phyloP scores from a whole-genome alignment of 2,329 filamentous ascomycete genomes.

The Shiraia sp. region DNA sequence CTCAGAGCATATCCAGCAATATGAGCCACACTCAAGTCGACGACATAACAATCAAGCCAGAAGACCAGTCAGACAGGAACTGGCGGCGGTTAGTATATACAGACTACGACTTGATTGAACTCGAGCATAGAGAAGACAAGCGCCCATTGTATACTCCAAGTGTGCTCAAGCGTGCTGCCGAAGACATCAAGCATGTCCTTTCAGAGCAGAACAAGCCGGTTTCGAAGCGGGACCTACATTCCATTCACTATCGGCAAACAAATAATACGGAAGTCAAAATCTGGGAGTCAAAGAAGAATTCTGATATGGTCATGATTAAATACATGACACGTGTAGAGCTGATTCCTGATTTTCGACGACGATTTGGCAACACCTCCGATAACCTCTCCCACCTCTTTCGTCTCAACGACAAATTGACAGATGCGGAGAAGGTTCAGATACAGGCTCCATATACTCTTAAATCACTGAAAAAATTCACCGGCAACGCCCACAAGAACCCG shows the following conservation, averaged over 20 bases:
- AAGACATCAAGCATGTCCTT: background rate
- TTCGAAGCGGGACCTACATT: background rate
- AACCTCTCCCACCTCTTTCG: background rate
- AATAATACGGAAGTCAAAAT: background rate
- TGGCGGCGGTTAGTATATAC: too few relatives aligned
- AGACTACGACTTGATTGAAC: background rate
- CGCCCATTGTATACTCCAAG: constrained; percentile 3
- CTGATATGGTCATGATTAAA: background rate
- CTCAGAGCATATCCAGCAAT: too few relatives aligned
- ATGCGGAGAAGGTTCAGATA: background rate
- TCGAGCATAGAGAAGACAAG: background rate
- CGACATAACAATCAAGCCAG: too few relatives aligned
- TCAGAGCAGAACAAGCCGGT: background rate
- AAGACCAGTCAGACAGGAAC: too few relatives aligned
- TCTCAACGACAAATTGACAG: constrained; percentile 1
- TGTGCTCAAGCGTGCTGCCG: constrained; percentile 2
- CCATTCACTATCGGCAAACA: background rate
- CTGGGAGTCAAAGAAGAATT: background rate
- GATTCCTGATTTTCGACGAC: constrained; percentile 5
- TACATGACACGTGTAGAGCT: constrained; percentile 11
- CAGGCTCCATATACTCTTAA: background rate
- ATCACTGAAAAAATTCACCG: background rate
- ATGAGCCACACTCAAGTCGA: too few relatives aligned
- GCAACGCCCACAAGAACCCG: background rate
- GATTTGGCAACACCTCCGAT: background rate